Evolutionary conservation across 1,284 basidiomycete species (phyloP).

Genomic region (Blastosporella zonata): DNA sequence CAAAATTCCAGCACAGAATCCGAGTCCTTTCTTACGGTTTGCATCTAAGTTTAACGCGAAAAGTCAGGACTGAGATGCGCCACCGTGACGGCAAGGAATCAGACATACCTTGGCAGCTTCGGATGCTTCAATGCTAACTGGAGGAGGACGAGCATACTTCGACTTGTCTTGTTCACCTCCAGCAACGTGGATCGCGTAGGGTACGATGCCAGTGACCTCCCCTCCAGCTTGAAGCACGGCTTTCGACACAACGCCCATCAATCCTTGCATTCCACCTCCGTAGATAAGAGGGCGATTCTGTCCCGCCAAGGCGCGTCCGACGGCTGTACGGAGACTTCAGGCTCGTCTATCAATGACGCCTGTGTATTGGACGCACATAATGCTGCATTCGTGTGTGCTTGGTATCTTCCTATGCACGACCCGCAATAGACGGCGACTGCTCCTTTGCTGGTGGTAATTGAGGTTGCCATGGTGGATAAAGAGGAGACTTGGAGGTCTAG

Average conservation of each 20-base stretch:
- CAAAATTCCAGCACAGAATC: slow-evolving; percentile 10
- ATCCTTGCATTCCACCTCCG: slow-evolving; percentile 79
- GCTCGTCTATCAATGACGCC: no score
- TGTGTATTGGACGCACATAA: slow-evolving; percentile 45
- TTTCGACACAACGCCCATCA: slow-evolving; percentile 85
- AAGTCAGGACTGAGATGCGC: background rate
- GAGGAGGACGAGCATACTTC: background rate
- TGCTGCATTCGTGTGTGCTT: slow-evolving; percentile 68
- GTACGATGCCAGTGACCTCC: slow-evolving; percentile 79
- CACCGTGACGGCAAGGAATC: background rate
- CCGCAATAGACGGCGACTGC: slow-evolving; percentile 80
- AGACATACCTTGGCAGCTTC: slow-evolving; percentile 2
- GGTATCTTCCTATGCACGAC: slow-evolving; percentile 63
- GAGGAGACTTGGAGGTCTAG: background rate
- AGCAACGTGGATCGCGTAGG: slow-evolving; percentile 67
- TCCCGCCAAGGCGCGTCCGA: slow-evolving; percentile 72
- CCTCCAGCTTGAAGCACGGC: slow-evolving; percentile 69
- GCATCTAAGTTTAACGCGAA: slow-evolving; percentile 29
- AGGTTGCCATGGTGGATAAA: background rate
- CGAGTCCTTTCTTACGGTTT: slow-evolving; percentile 42
- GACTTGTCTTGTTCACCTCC: slow-evolving; percentile 61
- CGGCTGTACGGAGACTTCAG: slow-evolving; percentile 37
- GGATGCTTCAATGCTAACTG: background rate
- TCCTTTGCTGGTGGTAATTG: background rate
- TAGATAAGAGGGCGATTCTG: slow-evolving; percentile 75